Conservation (phyloP, 352 stramenopile genomes). For the Phytophthora tubulina region DNA sequence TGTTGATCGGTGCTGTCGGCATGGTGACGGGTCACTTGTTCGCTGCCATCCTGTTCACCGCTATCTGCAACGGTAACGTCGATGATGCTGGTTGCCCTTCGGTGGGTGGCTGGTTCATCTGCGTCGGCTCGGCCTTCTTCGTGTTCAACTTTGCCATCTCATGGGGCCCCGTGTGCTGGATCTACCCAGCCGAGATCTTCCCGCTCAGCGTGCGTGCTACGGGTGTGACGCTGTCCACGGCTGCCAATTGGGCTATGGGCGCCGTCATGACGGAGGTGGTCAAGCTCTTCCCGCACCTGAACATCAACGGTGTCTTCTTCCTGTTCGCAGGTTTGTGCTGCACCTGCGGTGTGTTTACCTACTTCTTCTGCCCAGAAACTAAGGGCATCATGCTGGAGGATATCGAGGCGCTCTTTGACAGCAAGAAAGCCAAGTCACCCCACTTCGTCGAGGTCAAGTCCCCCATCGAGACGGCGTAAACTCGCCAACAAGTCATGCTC, state of each 20-base stretch:
- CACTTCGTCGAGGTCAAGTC: slow-evolving; percentile 37
- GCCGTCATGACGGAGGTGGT: slow-evolving; percentile 42
- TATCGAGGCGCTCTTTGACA: slow-evolving; percentile 52
- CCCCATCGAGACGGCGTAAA: slow-evolving; percentile 2
- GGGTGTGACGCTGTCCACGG: slow-evolving; percentile 8
- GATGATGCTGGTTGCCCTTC: slow-evolving; percentile 8
- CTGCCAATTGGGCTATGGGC: slow-evolving; percentile 38
- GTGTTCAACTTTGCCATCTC: slow-evolving; percentile 22
- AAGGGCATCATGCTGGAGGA: slow-evolving; percentile 57
- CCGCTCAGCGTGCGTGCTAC: slow-evolving; percentile 17
- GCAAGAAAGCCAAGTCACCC: slow-evolving; percentile 1
- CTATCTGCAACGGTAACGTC: slow-evolving; percentile 7
- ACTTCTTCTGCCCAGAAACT: slow-evolving; percentile 52
- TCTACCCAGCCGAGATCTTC: slow-evolving; percentile 21
- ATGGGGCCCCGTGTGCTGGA: slow-evolving; percentile 17
- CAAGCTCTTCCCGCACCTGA: slow-evolving; percentile 33
- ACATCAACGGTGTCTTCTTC: slow-evolving; percentile 68
- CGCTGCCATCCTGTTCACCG: slow-evolving; percentile 22
- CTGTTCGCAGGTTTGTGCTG: slow-evolving; percentile 56
- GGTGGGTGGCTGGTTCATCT: slow-evolving; percentile 10
- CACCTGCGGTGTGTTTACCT: slow-evolving; percentile 48
- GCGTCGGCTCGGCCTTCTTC: slow-evolving; percentile 16
- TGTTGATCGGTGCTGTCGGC: slow-evolving; percentile 18
- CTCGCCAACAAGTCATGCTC: too few relatives aligned
- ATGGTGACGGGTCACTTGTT: slow-evolving; percentile 19